These are phyloP conservation scores for Neurospora sp. DNA, from an alignment of 495 filamentous ascomycete genomes.

Conservation along the genomic window DNA sequence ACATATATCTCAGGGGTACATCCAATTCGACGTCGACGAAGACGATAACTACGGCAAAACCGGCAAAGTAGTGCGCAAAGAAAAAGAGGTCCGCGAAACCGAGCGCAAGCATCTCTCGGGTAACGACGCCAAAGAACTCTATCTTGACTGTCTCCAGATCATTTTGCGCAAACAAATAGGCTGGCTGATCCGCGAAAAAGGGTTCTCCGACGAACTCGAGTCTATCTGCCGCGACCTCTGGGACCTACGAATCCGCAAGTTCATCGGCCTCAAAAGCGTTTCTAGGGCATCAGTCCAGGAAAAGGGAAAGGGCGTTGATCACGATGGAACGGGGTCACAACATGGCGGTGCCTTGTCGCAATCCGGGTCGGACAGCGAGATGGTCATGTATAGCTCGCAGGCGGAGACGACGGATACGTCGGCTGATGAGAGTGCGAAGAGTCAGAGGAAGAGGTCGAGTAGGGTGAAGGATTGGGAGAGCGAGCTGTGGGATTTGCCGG, in stretches of 20 bases:
- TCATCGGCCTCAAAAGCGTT: slow-evolving; percentile 19
- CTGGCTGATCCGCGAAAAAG: slow-evolving; percentile 35
- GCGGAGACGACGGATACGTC: slow-evolving; percentile 3
- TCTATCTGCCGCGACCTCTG: slow-evolving; percentile 42
- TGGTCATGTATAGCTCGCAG: slow-evolving; percentile 31
- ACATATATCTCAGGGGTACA: slow-evolving; percentile 24
- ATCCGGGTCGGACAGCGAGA: slow-evolving; percentile 2
- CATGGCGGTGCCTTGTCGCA: not conserved
- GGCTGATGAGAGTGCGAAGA: not conserved
- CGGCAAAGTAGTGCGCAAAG: slow-evolving; percentile 37
- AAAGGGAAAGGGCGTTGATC: not conserved
- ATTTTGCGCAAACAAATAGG: slow-evolving; percentile 39
- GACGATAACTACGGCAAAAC: slow-evolving; percentile 62
- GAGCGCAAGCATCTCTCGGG: slow-evolving; percentile 52
- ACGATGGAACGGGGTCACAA: slow-evolving; percentile 4
- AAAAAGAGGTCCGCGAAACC: slow-evolving; percentile 43
- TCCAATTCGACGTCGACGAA: slow-evolving; percentile 55
- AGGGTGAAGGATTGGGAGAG: slow-evolving; percentile 13
- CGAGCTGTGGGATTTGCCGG: slow-evolving; percentile 30
- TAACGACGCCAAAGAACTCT: slow-evolving; percentile 60
- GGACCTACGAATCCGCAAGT: slow-evolving; percentile 32
- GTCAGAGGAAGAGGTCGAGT: not conserved
- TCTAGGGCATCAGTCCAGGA: not conserved
- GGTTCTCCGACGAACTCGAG: slow-evolving; percentile 35
- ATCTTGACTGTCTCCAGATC: slow-evolving; percentile 75